phyloP scores from a whole-genome alignment of 148 eudicot species.

The Diospyros lotus region DNA sequence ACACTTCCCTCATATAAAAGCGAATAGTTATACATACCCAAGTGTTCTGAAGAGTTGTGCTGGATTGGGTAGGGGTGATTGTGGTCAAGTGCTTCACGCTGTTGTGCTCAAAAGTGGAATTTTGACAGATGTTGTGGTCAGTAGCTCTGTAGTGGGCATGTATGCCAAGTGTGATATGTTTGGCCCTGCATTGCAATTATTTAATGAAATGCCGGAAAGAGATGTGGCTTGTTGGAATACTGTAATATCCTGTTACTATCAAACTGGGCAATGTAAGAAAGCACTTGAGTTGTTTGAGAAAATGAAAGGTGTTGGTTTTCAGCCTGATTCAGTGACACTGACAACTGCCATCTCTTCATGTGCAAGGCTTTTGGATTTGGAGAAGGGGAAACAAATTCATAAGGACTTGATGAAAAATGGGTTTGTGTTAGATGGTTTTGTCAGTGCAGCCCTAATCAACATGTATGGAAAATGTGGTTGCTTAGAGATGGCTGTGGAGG shows the following conservation, averaged over 20 bases:
- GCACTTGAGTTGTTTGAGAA: conserved; percentile 31
- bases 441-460: conserved; percentile 27
- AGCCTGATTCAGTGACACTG: conserved; percentile 30
- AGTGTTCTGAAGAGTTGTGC: conserved; percentile 35
- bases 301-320: conserved; percentile 33
- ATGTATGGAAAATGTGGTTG: conserved; percentile 19
- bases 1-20: conserved; percentile 21
- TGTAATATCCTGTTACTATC: conserved; percentile 30
- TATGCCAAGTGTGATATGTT: conserved; percentile 34
- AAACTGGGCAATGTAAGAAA: conserved; percentile 31
- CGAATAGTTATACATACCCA: conserved; percentile 39
- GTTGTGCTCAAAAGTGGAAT: conserved; percentile 30
- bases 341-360: conserved; percentile 14
- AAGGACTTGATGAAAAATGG: conserved; percentile 25
- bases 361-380: conserved; percentile 36
- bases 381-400: conserved; percentile 31
- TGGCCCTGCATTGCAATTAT: conserved; percentile 2
- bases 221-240: conserved; percentile 19
- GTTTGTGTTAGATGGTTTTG: conserved; percentile 28
- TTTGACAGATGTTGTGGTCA: conserved; percentile 32
- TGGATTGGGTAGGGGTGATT: conserved; percentile 23
- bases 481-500: conserved; percentile 26
- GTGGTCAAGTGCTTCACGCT: conserved; percentile 27
- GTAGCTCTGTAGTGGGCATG: conserved; percentile 25
- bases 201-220: too few relatives aligned